Percentiles rank a stretch among this genome's conserved stretches.
Conservation (phyloP, 306 rosid species). For the Quillaja saponaria region DNA sequence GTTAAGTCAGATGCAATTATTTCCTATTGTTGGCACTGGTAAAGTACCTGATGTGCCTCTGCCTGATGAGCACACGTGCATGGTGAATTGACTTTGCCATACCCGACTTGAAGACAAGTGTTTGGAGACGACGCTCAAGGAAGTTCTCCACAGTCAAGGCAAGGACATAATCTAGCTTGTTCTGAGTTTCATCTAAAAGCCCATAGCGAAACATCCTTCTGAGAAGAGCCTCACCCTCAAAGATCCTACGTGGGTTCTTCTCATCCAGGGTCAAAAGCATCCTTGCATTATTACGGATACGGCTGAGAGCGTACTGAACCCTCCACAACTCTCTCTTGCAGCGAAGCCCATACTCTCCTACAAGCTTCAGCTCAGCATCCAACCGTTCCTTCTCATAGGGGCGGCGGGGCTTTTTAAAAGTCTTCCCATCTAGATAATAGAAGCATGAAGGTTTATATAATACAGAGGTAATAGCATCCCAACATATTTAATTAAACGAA, state of each 20-base stretch:
- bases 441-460: neutral
- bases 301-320: slow-evolving; percentile 63
- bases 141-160: slow-evolving; percentile 67
- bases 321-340: slow-evolving; percentile 71
- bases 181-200: slow-evolving; percentile 60
- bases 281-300: slow-evolving; percentile 65
- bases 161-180: slow-evolving; percentile 67
- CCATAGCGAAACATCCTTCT: slow-evolving; percentile 62
- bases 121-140: slow-evolving; percentile 67
- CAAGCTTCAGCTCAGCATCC: slow-evolving; percentile 64
- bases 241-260: slow-evolving; percentile 69
- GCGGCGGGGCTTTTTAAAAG: slow-evolving; percentile 76
- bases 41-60: slow-evolving; percentile 57
- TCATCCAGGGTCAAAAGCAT: slow-evolving; percentile 57
- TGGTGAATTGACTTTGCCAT: slow-evolving; percentile 74
- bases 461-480: neutral
- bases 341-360: slow-evolving; percentile 66
- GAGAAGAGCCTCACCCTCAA: slow-evolving; percentile 64
- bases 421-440: slow-evolving; percentile 55
- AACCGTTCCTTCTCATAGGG: slow-evolving; percentile 75
- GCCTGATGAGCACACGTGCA: slow-evolving; percentile 67
- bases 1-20: neutral
- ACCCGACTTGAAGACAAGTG: slow-evolving; percentile 62
- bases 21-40: neutral
- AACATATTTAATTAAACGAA: neutral